These are phyloP conservation scores for Magnolia kwangsiensis DNA, from an alignment of 164 flowering plant species.

Conservation along the genomic window DNA sequence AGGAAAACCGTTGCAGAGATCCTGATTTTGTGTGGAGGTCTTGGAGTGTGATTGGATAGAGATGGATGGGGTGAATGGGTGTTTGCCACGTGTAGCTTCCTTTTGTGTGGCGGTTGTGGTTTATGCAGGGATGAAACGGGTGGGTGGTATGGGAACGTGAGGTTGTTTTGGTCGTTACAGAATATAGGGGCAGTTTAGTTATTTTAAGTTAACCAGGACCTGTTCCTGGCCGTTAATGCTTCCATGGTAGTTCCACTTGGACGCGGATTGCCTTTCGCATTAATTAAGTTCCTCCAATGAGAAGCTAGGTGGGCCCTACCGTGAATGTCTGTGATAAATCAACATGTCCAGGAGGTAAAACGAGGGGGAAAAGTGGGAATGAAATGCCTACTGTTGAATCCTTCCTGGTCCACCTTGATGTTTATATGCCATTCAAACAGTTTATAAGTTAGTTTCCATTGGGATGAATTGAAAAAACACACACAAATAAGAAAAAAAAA, in stretches of 20 bases:
- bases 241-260: background rate
- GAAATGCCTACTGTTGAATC: too few relatives aligned
- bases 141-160: background rate
- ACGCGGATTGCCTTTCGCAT: background rate
- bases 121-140: background rate
- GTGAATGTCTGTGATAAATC: too few relatives aligned
- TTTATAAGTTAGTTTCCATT: too few relatives aligned
- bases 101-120: background rate
- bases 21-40: too few relatives aligned
- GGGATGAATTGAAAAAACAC: too few relatives aligned
- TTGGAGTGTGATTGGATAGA: slow-evolving; percentile 1
- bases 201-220: background rate
- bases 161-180: background rate
- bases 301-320: too few relatives aligned
- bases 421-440: too few relatives aligned
- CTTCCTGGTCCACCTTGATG: too few relatives aligned
- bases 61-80: background rate
- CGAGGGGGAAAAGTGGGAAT: too few relatives aligned
- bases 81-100: background rate
- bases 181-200: background rate
- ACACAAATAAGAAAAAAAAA: too few relatives aligned
- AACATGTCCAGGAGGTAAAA: too few relatives aligned
- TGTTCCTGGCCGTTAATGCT: background rate
- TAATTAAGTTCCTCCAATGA: too few relatives aligned
- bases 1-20: background rate